Evolutionary conservation across 495 filamentous ascomycete species (phyloP).

Genomic region (Sordaria brevicollis): DNA sequence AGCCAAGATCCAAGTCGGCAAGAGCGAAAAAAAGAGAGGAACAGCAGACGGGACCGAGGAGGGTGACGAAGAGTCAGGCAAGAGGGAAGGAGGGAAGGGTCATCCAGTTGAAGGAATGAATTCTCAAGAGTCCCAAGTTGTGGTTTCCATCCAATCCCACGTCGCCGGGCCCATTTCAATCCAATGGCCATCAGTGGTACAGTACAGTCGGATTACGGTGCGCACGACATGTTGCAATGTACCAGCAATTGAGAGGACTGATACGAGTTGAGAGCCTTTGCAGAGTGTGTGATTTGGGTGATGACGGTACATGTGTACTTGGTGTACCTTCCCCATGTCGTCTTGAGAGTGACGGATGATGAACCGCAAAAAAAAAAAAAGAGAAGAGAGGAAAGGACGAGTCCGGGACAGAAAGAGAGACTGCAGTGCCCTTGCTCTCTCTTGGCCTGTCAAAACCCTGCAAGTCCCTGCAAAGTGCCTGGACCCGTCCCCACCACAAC

Average conservation of each 20-base stretch:
- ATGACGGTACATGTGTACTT: too few relatives aligned
- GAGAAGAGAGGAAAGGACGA: neutral
- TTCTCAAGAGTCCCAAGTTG: neutral
- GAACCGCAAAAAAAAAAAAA: neutral
- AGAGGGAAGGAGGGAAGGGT: neutral
- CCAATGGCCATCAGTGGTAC: neutral
- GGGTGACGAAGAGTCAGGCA: neutral
- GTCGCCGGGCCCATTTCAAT: neutral
- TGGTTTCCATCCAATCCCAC: neutral
- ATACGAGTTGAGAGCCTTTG: neutral
- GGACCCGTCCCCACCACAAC: neutral
- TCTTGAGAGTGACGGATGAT: neutral
- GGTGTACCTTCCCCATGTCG: neutral
- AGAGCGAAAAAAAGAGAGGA: neutral
- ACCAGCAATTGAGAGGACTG: neutral
- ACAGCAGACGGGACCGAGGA: neutral
- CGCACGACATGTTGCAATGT: neutral
- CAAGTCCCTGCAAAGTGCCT: neutral
- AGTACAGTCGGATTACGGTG: neutral
- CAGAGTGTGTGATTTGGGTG: too few relatives aligned
- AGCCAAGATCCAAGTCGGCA: neutral
- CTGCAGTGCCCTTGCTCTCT: slow-evolving; percentile 1
- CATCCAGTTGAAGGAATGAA: neutral
- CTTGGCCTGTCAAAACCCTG: neutral
- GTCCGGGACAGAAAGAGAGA: neutral